Conservation (phyloP, 768 basidiomycete genomes). For the Russula vinacea region DNA sequence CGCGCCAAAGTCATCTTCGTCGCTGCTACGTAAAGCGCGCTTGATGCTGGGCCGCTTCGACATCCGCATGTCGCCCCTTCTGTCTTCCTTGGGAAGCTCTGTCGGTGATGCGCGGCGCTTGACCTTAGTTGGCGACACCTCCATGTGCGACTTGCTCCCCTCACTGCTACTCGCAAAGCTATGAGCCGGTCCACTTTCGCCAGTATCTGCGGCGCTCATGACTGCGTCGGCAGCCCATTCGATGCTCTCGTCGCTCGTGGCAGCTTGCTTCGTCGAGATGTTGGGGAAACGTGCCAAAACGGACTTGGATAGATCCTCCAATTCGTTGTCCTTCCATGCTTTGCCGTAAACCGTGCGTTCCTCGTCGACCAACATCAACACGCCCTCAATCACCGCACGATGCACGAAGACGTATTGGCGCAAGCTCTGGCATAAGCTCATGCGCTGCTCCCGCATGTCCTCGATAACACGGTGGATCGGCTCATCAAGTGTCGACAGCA, state of each 20-base stretch:
- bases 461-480: constrained; percentile 83
- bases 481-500: constrained; percentile 61
- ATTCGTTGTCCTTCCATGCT: constrained; percentile 27
- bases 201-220: constrained; percentile 4
- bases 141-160: constrained; percentile 15
- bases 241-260: constrained; percentile 21
- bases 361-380: constrained; percentile 73
- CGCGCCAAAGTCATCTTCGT: constrained; percentile 15
- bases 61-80: constrained; percentile 51
- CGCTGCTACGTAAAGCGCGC: constrained; percentile 38
- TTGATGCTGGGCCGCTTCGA: constrained; percentile 70
- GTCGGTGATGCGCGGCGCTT: constrained; percentile 73
- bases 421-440: constrained; percentile 93
- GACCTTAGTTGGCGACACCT: constrained; percentile 40
- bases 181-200: neutral
- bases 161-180: neutral
- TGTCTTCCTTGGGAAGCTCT: constrained; percentile 61
- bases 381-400: constrained; percentile 77
- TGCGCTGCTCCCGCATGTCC: constrained; percentile 93
- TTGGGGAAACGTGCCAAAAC: constrained; percentile 25
- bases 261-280: neutral
- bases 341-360: constrained; percentile 46
- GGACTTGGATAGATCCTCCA: constrained; percentile 30
- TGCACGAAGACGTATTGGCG: constrained; percentile 95
- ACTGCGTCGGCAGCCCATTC: neutral